Evolutionary conservation across 164 flowering plant genomes (phyloP).

Genomic region (Nymphaea colorata): DNA sequence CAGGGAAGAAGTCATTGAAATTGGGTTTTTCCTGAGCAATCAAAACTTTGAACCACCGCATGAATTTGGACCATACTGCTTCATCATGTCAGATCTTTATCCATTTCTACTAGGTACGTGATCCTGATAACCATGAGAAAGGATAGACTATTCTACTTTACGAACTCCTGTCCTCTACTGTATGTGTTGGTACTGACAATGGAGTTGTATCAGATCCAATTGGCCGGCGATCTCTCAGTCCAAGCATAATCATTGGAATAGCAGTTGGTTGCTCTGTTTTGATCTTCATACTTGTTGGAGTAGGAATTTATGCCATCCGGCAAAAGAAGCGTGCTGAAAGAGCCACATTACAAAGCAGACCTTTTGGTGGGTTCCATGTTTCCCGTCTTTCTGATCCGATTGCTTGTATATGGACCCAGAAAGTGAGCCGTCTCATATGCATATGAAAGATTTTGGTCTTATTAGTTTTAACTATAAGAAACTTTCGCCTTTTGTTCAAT

Average conservation of each 20-base stretch:
- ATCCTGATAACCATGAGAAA: background rate
- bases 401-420: too few relatives aligned
- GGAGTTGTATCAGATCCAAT: background rate
- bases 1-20: conserved; percentile 44
- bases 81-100: conserved; percentile 39
- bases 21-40: conserved; percentile 52
- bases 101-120: conserved; percentile 40
- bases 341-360: conserved; percentile 31
- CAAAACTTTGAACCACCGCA: conserved; percentile 59
- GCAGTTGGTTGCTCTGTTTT: background rate
- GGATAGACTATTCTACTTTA: background rate
- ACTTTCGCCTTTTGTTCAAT: background rate
- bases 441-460: background rate
- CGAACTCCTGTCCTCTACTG: background rate
- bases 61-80: conserved; percentile 54
- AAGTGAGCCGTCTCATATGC: background rate
- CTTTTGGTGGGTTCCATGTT: conserved; percentile 35
- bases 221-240: background rate
- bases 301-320: background rate
- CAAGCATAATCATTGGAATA: background rate
- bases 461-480: too few relatives aligned
- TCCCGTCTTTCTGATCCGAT: too few relatives aligned
- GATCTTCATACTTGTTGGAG: background rate
- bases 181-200: background rate
- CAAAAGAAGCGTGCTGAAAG: background rate